Conservation (phyloP, 768 basidiomycete species). For the Cystofilobasidium capitatum region DNA sequence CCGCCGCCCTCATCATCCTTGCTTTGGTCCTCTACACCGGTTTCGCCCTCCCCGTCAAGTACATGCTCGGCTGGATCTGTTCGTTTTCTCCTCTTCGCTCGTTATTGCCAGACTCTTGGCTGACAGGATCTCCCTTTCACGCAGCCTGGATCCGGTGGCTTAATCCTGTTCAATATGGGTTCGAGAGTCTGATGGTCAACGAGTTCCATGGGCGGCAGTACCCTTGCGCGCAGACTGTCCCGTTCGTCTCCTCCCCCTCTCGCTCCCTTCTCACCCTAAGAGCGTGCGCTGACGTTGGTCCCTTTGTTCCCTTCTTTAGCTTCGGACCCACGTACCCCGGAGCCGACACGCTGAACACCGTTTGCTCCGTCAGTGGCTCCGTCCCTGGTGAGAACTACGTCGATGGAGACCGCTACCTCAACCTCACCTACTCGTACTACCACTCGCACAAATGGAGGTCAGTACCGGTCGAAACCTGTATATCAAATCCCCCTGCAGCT, state of each 20-base stretch:
- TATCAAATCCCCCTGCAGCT: neutral
- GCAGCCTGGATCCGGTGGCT: too few relatives aligned
- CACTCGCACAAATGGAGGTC: slow-evolving; percentile 37
- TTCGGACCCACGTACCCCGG: neutral
- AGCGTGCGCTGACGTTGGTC: neutral
- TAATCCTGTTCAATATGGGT: slow-evolving; percentile 52
- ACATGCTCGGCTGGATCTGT: slow-evolving; percentile 73
- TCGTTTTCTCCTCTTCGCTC: slow-evolving; percentile 39
- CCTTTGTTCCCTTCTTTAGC: neutral
- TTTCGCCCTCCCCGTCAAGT: slow-evolving; percentile 39
- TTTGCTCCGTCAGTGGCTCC: neutral
- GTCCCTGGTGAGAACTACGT: slow-evolving; percentile 28
- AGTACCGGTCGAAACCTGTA: too few relatives aligned
- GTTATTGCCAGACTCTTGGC: too few relatives aligned
- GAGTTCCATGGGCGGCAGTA: slow-evolving; percentile 66
- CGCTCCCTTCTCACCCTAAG: slow-evolving; percentile 23
- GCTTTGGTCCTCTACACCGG: slow-evolving; percentile 41
- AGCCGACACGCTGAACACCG: slow-evolving; percentile 24
- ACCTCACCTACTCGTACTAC: slow-evolving; percentile 31
- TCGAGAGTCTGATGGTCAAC: slow-evolving; percentile 70
- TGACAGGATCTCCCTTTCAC: too few relatives aligned
- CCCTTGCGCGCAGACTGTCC: slow-evolving; percentile 35
- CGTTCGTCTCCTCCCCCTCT: slow-evolving; percentile 33
- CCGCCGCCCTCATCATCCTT: neutral
- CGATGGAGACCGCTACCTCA: slow-evolving; percentile 32